A percentile compares a stretch with the other conserved stretches of the same genome.
These are phyloP conservation scores for Echium plantagineum DNA, from an alignment of 257 asterid species.

Conservation along the genomic window DNA sequence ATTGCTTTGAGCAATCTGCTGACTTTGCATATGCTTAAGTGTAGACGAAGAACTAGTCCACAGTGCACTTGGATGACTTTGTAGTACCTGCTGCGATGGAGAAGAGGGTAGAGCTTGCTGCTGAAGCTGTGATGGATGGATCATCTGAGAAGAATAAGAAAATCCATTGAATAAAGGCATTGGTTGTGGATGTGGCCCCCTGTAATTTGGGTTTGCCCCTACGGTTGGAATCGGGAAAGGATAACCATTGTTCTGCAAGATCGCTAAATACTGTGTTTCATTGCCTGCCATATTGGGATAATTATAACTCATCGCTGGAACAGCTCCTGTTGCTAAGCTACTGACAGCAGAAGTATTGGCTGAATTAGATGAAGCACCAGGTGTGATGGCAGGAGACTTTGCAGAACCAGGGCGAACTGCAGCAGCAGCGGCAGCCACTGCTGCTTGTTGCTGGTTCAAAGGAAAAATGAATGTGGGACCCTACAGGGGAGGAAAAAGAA, in stretches of 20 bases:
- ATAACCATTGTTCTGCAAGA: slow-evolving; percentile 66
- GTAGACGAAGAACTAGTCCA: slow-evolving; percentile 53
- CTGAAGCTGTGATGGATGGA: slow-evolving; percentile 69
- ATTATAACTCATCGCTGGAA: slow-evolving; percentile 62
- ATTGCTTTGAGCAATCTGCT: slow-evolving; percentile 38
- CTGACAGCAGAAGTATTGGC: slow-evolving; percentile 23
- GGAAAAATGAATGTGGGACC: slow-evolving; percentile 91
- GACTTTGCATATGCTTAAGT: slow-evolving; percentile 59
- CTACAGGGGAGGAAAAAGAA: slow-evolving; percentile 13
- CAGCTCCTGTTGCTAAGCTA: slow-evolving; percentile 25
- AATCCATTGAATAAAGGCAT: slow-evolving; percentile 82
- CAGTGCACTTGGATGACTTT: slow-evolving; percentile 36
- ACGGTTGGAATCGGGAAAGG: slow-evolving; percentile 71
- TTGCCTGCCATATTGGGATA: slow-evolving; percentile 60
- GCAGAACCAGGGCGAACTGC: slow-evolving; percentile 30
- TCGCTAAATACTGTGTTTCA: slow-evolving; percentile 80
- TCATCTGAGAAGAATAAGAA: slow-evolving; percentile 70
- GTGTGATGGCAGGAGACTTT: slow-evolving; percentile 19
- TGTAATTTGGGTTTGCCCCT: slow-evolving; percentile 59
- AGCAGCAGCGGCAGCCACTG: slow-evolving; percentile 46
- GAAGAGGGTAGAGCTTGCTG: slow-evolving; percentile 35
- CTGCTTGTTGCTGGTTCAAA: slow-evolving; percentile 70
- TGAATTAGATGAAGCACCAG: slow-evolving; percentile 20
- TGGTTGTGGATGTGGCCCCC: slow-evolving; percentile 67
- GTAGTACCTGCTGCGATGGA: slow-evolving; percentile 40